Base-by-base conservation (phyloP, 768 basidiomycete genomes). In the Xerocomus brunneocitrinus region DNA sequence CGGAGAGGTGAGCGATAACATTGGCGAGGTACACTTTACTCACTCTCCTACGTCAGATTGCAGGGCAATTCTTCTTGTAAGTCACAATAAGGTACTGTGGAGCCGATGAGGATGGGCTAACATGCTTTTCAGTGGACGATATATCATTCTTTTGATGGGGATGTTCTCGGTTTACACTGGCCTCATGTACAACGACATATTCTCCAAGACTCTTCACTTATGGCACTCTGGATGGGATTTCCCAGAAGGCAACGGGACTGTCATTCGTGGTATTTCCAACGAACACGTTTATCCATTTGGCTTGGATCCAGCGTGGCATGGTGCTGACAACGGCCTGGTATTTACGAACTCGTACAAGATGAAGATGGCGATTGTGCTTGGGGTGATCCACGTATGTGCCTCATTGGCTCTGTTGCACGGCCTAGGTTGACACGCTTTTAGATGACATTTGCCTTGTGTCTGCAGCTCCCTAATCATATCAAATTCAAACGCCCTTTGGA, bases 281-380 rank as follows among this genome's bases (percentile, higher is more conserved):
- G 89, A 88, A 3, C 76, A 77, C 57, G 77, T 80, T n/a, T 98
- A 99, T 74, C 84, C 89, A 3, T 93, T 99, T 59, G 97, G 97
- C 60, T 68, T 99, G 57, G 97, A 99, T 68, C 94, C 94, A 48
- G 85, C 75, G 46, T 99, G 97, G 97, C 94, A 97, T 66, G 91
- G 86, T 19, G 80, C 95, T 5, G 90, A 91, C 59, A 99, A 99
- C 65, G 78, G 77, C 2, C 79, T 99, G 54, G 85, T 97, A 40
- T 99, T 98, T 72, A 89, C 88, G 49, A 99, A 99, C 73, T 98
- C 95, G 36, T 95, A 95, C 77, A 99, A 98, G 84, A 99, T 99
- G 97, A 98, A 99, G 76, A 93, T 98, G 92, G 90, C 92, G 22
- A 86, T 99, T 65, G 83, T 98, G 34, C 72, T 99, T 49, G 97